A percentile compares a stretch with the other conserved stretches of the same genome.
phyloP scores from a whole-genome alignment of 768 basidiomycete genomes.

The Pleurotus tuoliensis region DNA sequence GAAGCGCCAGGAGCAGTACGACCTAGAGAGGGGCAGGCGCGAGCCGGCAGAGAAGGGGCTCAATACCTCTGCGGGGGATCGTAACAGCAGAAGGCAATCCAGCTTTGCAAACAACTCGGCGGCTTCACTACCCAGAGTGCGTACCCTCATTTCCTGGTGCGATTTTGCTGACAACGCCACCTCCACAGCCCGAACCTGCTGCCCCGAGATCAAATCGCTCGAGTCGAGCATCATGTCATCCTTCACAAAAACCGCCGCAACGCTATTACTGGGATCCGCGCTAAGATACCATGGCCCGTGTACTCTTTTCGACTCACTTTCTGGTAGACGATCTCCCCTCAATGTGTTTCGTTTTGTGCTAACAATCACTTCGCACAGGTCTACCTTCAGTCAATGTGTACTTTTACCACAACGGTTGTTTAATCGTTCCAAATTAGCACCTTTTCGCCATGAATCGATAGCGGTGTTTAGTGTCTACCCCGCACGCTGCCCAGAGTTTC shows the following conservation, averaged over 20 bases:
- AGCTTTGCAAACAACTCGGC: neutral
- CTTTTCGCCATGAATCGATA: no score
- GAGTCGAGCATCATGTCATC: constrained; percentile 10
- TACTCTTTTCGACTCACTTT: no score
- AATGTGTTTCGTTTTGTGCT: no score
- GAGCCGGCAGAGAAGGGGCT: neutral
- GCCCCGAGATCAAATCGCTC: constrained; percentile 4
- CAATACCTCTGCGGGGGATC: constrained; percentile 16
- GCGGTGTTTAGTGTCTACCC: no score
- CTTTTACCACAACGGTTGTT: no score
- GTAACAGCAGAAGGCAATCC: constrained; percentile 15
- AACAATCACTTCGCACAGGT: no score
- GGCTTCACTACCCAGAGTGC: neutral
- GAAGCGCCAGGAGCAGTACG: constrained; percentile 6
- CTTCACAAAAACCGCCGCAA: constrained; percentile 11
- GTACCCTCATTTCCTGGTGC: neutral
- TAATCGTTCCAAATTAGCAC: no score
- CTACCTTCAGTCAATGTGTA: no score
- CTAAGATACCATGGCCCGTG: neutral
- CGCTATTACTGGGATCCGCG: constrained; percentile 14
- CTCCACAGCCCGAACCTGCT: constrained; percentile 6
- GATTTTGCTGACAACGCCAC: neutral
- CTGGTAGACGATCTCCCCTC: no score
- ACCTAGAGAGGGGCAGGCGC: neutral
- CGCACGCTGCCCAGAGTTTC: no score